Evolutionary conservation across 208 protist genomes (phyloP), one percentile per base, ranked within the genome.

Genomic region (Leishmania aethiopica): DNA sequence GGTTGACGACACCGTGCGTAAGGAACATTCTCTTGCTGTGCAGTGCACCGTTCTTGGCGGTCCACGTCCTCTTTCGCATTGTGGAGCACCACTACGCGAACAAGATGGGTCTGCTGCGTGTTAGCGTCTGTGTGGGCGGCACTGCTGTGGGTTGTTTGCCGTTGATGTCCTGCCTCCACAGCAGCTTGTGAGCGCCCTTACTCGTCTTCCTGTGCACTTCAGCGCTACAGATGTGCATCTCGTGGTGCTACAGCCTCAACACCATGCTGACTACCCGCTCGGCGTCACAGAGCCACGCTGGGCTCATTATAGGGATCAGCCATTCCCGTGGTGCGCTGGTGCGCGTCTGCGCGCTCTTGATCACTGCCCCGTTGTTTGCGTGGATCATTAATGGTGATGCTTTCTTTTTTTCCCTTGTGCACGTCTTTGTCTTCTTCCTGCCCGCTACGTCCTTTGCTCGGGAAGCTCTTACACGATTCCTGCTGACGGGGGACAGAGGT

Each of bases 241-340:
- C 86, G n/a, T 96, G 90, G 88, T 87, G 84, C 62, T 93, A 88
- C 88, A 88, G 85, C 35, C 78, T 94, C 35, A 92, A 87, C 74
- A 90, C 84, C 28, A 84, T 94, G 79, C 75, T 96, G 45, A 96
- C 91, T 10, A 88, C 92, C 7, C 85, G 86, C 55, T 77, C 86
- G 0, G 88, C 90, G 2, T 88, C 88, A 22, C 49, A 60, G 0
- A 86, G 85, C 11, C 83, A 91, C 69, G 84, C 90, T 1, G 90
- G 90, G 1, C 77, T 88, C 10, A 87, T 93, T 57, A 92, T 92
- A 85, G 89, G 90, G 59, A 96, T 94, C 83, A 90, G 85, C n/a
- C 89, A 93, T 64, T 93, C 90, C 3, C 89, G 85, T 78, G 89
- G 88, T 40, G 81, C 89, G 5, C 73, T 86, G 8, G 84, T 89